Percentiles rank a stretch among this genome's conserved stretches.
Evolutionary conservation across 2,329 filamentous ascomycete species (phyloP).

Genomic region (Aschersonia sp.): DNA sequence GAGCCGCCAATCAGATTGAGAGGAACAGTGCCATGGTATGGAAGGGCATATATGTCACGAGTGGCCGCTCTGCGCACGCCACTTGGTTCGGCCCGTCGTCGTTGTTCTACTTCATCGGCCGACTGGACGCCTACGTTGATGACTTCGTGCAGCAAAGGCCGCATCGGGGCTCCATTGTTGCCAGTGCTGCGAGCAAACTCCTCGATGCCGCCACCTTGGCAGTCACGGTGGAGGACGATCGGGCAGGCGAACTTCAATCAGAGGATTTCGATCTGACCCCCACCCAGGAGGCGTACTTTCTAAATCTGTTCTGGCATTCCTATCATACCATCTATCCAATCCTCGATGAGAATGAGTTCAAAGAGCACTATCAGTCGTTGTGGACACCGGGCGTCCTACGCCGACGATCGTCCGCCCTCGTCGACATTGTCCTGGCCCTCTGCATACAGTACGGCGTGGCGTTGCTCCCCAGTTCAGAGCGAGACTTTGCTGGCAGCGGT

Average conservation of each 20-base stretch:
- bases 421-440: constrained; percentile 36
- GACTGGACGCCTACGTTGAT: not conserved
- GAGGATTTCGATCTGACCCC: constrained; percentile 12
- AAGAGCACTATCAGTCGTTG: constrained; percentile 25
- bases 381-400: constrained; percentile 14
- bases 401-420: constrained; percentile 30
- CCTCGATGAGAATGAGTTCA: constrained; percentile 28
- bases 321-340: constrained; percentile 25
- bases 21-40: constrained; percentile 1
- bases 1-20: not conserved
- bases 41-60: not conserved
- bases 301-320: constrained; percentile 31
- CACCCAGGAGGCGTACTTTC: constrained; percentile 29
- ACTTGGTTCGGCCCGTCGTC: constrained; percentile 1
- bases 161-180: not conserved
- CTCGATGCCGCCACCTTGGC: not conserved
- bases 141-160: not conserved
- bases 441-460: constrained; percentile 31
- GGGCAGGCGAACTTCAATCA: not conserved
- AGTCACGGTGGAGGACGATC: not conserved
- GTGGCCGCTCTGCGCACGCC: not conserved
- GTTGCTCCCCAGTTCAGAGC: not conserved
- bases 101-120: constrained; percentile 1
- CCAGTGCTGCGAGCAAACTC: not conserved
- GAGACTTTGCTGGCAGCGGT: constrained; percentile 12